These are phyloP conservation scores for Globisporangium paroecandrum DNA, from an alignment of 352 stramenopile species.

Conservation along the genomic window DNA sequence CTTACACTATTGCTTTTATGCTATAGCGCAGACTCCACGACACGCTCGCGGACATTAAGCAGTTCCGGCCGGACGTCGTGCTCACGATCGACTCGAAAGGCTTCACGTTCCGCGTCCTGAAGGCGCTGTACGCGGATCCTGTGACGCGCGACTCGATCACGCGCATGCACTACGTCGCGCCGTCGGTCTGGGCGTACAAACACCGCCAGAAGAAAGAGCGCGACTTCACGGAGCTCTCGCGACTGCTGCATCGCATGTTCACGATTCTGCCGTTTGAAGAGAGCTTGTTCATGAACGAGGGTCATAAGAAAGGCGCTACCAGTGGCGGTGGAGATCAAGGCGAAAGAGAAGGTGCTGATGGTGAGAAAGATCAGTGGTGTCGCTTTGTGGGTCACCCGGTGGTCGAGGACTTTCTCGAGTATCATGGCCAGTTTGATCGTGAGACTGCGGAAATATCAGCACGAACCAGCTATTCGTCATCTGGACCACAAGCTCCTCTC, in stretches of 20 bases:
- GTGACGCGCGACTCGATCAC: conserved; percentile 21
- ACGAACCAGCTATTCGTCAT: not conserved
- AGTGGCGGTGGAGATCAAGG: not conserved
- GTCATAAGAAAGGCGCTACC: not conserved
- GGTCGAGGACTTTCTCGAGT: conserved; percentile 66
- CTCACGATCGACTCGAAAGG: conserved; percentile 81
- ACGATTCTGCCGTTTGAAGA: conserved; percentile 70
- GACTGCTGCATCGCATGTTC: conserved; percentile 63
- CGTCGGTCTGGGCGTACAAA: conserved; percentile 73
- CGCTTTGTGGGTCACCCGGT: conserved; percentile 67
- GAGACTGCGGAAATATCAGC: not conserved
- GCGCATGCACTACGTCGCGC: conserved; percentile 76
- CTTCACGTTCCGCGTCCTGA: conserved; percentile 64
- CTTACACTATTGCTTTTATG: not conserved
- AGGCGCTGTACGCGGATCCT: conserved; percentile 30
- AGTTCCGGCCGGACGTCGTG: conserved; percentile 51
- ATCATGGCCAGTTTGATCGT: conserved; percentile 33
- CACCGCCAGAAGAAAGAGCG: conserved; percentile 36
- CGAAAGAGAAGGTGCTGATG: not conserved
- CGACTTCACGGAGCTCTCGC: conserved; percentile 31
- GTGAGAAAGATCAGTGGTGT: conserved; percentile 26
- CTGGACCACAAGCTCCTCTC: too few species aligned
- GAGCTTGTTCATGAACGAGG: conserved; percentile 31
- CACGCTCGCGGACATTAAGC: conserved; percentile 50
- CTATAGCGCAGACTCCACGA: conserved; percentile 42